A percentile compares a stretch with the other conserved stretches of the same genome.
Evolutionary conservation across 495 filamentous ascomycete species (phyloP).

Genomic region (Hypoxylon lienhwacheense): DNA sequence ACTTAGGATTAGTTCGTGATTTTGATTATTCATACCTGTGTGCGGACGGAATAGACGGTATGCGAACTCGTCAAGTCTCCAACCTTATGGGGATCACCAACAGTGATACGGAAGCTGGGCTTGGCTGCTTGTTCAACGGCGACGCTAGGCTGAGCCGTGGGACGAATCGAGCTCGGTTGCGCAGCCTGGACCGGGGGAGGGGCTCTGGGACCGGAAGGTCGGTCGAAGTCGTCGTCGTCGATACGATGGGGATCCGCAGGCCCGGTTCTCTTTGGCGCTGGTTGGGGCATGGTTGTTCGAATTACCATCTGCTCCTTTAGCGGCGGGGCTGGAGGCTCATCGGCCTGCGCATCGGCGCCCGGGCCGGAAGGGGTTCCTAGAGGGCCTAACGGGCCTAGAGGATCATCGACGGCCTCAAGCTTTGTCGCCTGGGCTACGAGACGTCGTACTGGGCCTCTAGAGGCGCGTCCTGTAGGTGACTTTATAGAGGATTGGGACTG

Average conservation of each 20-base stretch:
- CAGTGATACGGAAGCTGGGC: slow-evolving; percentile 86
- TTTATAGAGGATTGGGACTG: slow-evolving; percentile 41
- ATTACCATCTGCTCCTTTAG: slow-evolving; percentile 75
- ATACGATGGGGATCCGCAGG: slow-evolving; percentile 54
- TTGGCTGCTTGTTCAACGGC: slow-evolving; percentile 88
- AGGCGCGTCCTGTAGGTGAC: slow-evolving; percentile 36
- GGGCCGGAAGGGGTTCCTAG: slow-evolving; percentile 55
- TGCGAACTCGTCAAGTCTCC: slow-evolving; percentile 95
- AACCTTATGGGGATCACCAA: slow-evolving; percentile 97
- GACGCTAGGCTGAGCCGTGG: slow-evolving; percentile 76
- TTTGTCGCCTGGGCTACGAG: slow-evolving; percentile 79
- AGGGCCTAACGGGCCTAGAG: slow-evolving; percentile 89
- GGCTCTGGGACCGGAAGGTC: slow-evolving; percentile 57
- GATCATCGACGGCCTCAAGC: slow-evolving; percentile 81
- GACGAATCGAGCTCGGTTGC: slow-evolving; percentile 53
- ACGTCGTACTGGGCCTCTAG: slow-evolving; percentile 55
- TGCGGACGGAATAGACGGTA: slow-evolving; percentile 94
- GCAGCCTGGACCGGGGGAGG: slow-evolving; percentile 76
- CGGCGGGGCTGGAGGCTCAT: slow-evolving; percentile 83
- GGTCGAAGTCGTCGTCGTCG: slow-evolving; percentile 54
- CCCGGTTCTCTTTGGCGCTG: slow-evolving; percentile 55
- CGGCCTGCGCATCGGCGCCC: slow-evolving; percentile 45
- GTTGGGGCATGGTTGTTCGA: slow-evolving; percentile 54
- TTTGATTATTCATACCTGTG: slow-evolving; percentile 63
- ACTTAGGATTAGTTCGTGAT: not conserved